phyloP scores from a whole-genome alignment of 768 basidiomycete species.

The Candolleomyces efflorescens region DNA sequence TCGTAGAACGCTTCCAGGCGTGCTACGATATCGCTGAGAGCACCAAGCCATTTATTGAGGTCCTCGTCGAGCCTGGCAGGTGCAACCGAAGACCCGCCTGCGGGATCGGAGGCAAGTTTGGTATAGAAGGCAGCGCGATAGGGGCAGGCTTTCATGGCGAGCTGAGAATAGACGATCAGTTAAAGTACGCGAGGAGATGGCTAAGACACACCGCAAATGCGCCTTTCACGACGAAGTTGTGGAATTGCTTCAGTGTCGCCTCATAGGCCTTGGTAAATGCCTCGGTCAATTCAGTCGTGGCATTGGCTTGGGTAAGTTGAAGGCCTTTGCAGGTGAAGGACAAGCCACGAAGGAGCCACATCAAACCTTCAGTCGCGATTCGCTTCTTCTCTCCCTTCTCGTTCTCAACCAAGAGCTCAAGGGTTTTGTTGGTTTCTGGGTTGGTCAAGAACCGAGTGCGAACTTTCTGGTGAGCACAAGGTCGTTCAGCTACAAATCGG shows the following conservation, averaged over 20 bases:
- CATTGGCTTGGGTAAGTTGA: conserved; percentile 63
- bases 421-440: conserved; percentile 63
- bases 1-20: conserved; percentile 59
- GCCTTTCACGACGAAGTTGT: conserved; percentile 72
- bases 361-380: conserved; percentile 82
- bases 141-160: conserved; percentile 65
- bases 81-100: conserved; percentile 41
- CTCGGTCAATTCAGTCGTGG: conserved; percentile 53
- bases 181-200: neutral
- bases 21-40: conserved; percentile 49
- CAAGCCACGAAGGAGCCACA: conserved; percentile 93
- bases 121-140: conserved; percentile 64
- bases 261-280: conserved; percentile 85
- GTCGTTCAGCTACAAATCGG: neutral
- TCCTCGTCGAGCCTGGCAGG: conserved; percentile 52
- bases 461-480: conserved; percentile 67
- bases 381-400: conserved; percentile 88
- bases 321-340: conserved; percentile 86
- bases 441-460: conserved; percentile 69
- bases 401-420: conserved; percentile 78
- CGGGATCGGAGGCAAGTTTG: conserved; percentile 58
- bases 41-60: conserved; percentile 64
- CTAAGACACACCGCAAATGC: conserved; percentile 46
- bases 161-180: conserved; percentile 24
- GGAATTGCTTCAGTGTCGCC: conserved; percentile 76